Evolutionary conservation across 2,329 filamentous ascomycete genomes (phyloP).

Genomic region (Fonsecaea erecta): DNA sequence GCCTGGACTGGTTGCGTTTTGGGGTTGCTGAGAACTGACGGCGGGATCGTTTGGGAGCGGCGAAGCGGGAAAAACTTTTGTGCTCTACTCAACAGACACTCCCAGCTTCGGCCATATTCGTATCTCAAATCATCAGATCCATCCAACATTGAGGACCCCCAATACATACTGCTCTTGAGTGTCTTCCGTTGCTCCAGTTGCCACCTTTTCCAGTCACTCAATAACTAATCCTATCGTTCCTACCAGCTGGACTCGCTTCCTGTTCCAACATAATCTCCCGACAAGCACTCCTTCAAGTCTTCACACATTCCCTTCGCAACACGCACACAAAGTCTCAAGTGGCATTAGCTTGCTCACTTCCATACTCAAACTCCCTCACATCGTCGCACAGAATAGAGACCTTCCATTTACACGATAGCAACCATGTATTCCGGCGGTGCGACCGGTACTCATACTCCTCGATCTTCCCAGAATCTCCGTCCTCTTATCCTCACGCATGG

Average conservation of each 20-base stretch:
- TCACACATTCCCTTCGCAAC: constrained; percentile 21
- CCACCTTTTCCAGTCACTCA: constrained; percentile 12
- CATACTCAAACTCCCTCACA: constrained; percentile 3
- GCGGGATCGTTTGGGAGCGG: constrained; percentile 1
- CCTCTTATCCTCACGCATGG: constrained; percentile 90
- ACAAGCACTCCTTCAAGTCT: neutral
- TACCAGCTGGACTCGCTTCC: neutral
- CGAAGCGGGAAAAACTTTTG: constrained; percentile 25
- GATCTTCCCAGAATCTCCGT: constrained; percentile 88
- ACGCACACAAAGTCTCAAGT: constrained; percentile 25
- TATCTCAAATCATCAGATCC: constrained; percentile 8
- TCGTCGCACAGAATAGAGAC: constrained; percentile 1
- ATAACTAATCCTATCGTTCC: constrained; percentile 22
- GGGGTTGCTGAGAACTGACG: constrained; percentile 9
- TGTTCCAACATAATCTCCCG: neutral
- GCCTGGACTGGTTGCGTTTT: constrained; percentile 2
- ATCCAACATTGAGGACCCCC: constrained; percentile 11
- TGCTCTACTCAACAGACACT: constrained; percentile 20
- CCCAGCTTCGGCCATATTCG: constrained; percentile 18
- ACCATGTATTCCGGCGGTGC: constrained; percentile 49
- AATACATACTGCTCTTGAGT: constrained; percentile 2
- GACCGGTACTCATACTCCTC: constrained; percentile 95
- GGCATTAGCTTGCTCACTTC: constrained; percentile 40
- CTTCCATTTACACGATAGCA: constrained; percentile 17
- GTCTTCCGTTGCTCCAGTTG: constrained; percentile 25